These are phyloP conservation scores for Suhomyces terraborum DNA, from an alignment of 1,139 yeast genomes.

Conservation along the genomic window DNA sequence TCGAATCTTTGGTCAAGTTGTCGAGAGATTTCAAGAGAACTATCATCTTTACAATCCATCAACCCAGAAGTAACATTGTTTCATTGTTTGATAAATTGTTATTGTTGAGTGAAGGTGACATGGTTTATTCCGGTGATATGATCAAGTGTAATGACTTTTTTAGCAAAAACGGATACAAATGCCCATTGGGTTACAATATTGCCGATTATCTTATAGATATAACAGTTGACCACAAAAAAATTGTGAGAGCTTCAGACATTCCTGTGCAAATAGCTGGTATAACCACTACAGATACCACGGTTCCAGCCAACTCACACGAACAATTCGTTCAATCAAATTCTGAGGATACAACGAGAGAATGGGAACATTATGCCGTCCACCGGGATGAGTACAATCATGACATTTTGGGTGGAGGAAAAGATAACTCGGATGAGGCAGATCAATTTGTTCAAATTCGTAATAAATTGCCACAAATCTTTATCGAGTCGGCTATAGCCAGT, in stretches of 20 bases:
- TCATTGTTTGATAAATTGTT: conserved; percentile 82
- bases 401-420: conserved; percentile 17
- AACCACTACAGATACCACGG: conserved; percentile 24
- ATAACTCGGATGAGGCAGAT: conserved; percentile 29
- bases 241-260: conserved; percentile 20
- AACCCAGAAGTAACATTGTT: conserved; percentile 96
- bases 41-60: conserved; percentile 90
- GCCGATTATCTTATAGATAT: conserved; percentile 93
- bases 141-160: conserved; percentile 72
- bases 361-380: conserved; percentile 90
- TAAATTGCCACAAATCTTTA: conserved; percentile 44
- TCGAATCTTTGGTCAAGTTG: conserved; percentile 78
- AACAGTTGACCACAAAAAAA: conserved; percentile 63
- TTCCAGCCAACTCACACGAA: conserved; percentile 39
- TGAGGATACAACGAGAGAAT: conserved; percentile 69
- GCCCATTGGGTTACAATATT: conserved; percentile 88
- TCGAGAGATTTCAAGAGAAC: conserved; percentile 84
- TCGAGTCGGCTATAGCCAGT: conserved; percentile 50
- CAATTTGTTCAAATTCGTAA: conserved; percentile 35
- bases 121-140: conserved; percentile 87
- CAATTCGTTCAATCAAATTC: conserved; percentile 32
- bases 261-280: conserved; percentile 26
- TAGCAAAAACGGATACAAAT: conserved; percentile 69
- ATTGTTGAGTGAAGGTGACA: conserved; percentile 78
- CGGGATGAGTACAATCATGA: conserved; percentile 61